Base-by-base conservation (phyloP, 164 flowering plant species). In the Umbellularia californica region DNA sequence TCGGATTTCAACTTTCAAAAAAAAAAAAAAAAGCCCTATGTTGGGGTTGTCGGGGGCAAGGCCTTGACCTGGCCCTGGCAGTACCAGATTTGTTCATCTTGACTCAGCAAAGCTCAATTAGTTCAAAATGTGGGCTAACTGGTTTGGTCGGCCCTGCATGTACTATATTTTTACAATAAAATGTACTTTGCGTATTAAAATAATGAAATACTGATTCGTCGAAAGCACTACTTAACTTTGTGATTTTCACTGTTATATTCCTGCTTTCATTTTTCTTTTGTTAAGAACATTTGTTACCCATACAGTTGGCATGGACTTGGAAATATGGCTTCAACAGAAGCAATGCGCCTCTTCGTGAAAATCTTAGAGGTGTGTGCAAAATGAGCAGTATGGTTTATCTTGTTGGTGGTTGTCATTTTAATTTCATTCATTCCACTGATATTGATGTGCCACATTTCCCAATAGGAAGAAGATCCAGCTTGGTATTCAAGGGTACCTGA, bases 301-400 rank as follows among this genome's bases (percentile, higher is more conserved):
- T 80, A 70, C 92, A 93, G 99, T 78, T 96, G 99, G 99, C 81
- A 89, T 79, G 91, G 88, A 74, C 97, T 96, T 79, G 97, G 92
- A 72, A 89, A 86, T 82, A 96, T 94, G 97, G 85, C 91, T 74
- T 78, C 95, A 65, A 82, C 92, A 47, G 99, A 96, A 83, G 98
- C 99, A 58, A 96, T 96, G 99, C 97, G 99, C 33, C 94, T 96
- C 68, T 96, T 96, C 86, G 99, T 96, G 76, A 96, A 96, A 86
- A 90, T 96, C 77, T 82, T 96, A 79, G 99, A 96, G 99, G 99
- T 96, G 52, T 52, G 64, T 2, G 10, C 52, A 33, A 30, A 55
- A 55, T 19, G 60, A 55, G 20, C n/a, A 14, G 50, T 19, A 15
- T n/a, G 1, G 33, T 68, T 41, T 71, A 69, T 74, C 19, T 65